Conservation (phyloP, 2,329 filamentous ascomycete species). For the Clarireedia paspali region DNA sequence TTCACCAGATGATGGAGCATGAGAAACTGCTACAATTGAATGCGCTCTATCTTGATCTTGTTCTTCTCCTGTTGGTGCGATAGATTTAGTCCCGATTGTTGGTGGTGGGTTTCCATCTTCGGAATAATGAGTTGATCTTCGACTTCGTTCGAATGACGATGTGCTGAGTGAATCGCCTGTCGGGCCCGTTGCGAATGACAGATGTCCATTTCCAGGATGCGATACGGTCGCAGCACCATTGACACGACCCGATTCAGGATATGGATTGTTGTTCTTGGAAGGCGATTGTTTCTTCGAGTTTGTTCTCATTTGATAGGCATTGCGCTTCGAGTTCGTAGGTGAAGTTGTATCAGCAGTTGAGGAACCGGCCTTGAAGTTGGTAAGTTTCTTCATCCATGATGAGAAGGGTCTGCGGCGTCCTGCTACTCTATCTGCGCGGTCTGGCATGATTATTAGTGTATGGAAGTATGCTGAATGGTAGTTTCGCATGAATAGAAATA, state of each 20-base stretch:
- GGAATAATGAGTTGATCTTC: constrained; percentile 54
- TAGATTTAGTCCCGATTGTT: constrained; percentile 56
- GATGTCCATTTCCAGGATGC: constrained; percentile 36
- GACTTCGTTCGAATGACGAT: constrained; percentile 48
- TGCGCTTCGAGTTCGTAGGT: constrained; percentile 35
- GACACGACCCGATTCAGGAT: constrained; percentile 68
- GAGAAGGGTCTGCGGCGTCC: constrained; percentile 79
- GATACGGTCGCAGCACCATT: constrained; percentile 26
- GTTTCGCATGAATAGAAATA: background rate
- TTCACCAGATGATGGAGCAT: constrained; percentile 56
- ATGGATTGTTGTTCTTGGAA: constrained; percentile 67
- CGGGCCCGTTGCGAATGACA: constrained; percentile 49
- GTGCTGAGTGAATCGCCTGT: constrained; percentile 40
- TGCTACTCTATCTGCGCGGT: constrained; percentile 48
- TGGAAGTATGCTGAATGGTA: constrained; percentile 1
- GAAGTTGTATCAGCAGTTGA: constrained; percentile 47
- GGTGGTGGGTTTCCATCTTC: constrained; percentile 52
- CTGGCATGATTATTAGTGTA: constrained; percentile 37
- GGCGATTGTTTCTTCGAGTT: constrained; percentile 49
- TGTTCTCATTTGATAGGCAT: constrained; percentile 34
- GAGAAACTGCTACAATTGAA: constrained; percentile 70
- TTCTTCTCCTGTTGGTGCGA: constrained; percentile 52
- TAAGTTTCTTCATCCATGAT: constrained; percentile 88
- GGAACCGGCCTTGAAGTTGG: constrained; percentile 68
- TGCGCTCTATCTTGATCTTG: constrained; percentile 60